These are phyloP conservation scores for Straminergon stramineum DNA, from an alignment of 225 moss, liverwort and hornwort species.

Conservation along the genomic window DNA sequence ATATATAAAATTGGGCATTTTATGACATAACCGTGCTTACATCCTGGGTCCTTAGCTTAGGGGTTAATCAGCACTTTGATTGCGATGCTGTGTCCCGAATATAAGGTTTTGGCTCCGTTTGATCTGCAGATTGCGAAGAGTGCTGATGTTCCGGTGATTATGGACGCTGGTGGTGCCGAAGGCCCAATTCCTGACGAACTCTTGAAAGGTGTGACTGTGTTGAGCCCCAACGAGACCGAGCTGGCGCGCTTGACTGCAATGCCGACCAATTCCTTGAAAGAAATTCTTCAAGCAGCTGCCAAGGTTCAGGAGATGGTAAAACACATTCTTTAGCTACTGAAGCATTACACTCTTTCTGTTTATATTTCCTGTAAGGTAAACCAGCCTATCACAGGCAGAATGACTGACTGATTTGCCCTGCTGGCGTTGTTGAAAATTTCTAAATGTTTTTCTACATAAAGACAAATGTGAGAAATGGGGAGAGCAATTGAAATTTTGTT, in stretches of 20 bases:
- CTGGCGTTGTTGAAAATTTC: background rate
- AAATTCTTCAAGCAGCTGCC: constrained; percentile 24
- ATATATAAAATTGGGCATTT: background rate
- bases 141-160: constrained; percentile 21
- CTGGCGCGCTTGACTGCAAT: constrained; percentile 24
- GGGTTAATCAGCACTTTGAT: background rate
- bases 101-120: background rate
- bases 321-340: background rate
- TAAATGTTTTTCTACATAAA: background rate
- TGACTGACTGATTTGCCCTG: background rate
- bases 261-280: constrained; percentile 23
- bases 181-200: constrained; percentile 24
- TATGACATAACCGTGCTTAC: too few relatives aligned
- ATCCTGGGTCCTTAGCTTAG: background rate
- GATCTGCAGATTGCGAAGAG: constrained; percentile 24
- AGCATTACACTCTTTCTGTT: background rate
- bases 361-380: background rate
- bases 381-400: background rate
- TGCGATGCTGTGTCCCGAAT: background rate
- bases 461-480: background rate
- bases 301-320: constrained; percentile 31
- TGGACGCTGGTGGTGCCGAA: constrained; percentile 34
- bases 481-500: background rate
- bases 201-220: constrained; percentile 8
- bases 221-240: constrained; percentile 37